Base-by-base conservation (phyloP, 2,329 filamentous ascomycete species). In the Purpureocillium takamizusanense region DNA sequence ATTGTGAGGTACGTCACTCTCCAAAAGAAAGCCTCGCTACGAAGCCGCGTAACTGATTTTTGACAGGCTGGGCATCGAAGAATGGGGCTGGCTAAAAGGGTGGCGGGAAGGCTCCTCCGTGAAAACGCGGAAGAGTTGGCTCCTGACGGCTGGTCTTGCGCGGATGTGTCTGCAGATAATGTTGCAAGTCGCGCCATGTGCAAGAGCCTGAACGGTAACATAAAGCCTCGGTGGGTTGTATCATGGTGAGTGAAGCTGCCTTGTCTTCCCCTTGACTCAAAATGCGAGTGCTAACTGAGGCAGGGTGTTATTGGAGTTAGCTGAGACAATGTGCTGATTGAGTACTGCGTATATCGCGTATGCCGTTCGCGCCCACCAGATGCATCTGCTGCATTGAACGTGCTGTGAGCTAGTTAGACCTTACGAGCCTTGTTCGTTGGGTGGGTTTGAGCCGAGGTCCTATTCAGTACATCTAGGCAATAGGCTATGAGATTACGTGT, bases 91-190 rank as follows among this genome's bases (percentile, higher is more conserved):
- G 81, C 80, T 2, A 83, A 80, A 53, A 63, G 66, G 0, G 60
- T 86, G 4, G 72, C 74, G 1, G 60, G 66, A 17, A 81, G 72
- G 51, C 53, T 85, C 3, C 67, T 85, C 33, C 61, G 60, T 4
- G 68, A 78, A 30, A 62, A 69, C 34, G 60, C 70, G 27, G 46
- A 46, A 3, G 56, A 61, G 1, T 75, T 66, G 28, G 63, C 62
- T 1, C 48, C 63, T 0, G 73, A 74, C 29, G 69, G 64, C 7
- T 76, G 71, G 63, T 70, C 67, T 18, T 70, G 76, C 42, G 80
- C 80, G 2, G 79, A 86, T 55, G 81, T 86, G 1, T 70, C 74
- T 3, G 60, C 68, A 0, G 68, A 70, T 1, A 86, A 86, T 46
- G 41, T 54, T 2, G 69, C 71, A 31, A 86, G 81, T 50, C 69